Evolutionary conservation across 2,329 filamentous ascomycete species (phyloP).

Genomic region (Tolypocladium guangdongense): DNA sequence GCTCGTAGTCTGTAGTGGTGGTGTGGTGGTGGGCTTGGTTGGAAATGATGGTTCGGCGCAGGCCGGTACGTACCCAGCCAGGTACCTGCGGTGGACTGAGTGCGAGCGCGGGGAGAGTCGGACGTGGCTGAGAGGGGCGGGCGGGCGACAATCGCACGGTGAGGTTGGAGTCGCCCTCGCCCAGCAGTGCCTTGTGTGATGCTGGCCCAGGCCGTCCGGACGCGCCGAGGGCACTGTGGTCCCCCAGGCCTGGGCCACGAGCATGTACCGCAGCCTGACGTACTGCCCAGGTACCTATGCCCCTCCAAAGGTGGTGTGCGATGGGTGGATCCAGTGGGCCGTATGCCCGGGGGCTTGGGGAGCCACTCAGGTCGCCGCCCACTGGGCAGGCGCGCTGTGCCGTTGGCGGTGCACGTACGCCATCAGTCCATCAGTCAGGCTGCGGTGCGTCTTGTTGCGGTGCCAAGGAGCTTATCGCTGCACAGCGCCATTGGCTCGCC

Average conservation of each 20-base stretch:
- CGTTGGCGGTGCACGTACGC: too few relatives aligned
- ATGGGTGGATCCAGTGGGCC: neutral
- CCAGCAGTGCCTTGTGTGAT: neutral
- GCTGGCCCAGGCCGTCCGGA: neutral
- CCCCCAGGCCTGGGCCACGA: neutral
- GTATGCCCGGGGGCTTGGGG: too few relatives aligned
- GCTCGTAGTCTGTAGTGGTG: neutral
- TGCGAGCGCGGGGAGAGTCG: neutral
- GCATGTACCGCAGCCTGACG: neutral
- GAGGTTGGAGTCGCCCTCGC: neutral
- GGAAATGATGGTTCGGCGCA: conserved; percentile 1
- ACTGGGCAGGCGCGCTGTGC: too few relatives aligned
- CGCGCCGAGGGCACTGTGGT: neutral
- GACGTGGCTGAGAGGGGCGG: neutral
- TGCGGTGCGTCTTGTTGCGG: neutral
- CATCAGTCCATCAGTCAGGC: neutral
- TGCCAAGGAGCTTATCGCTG: conserved; percentile 1
- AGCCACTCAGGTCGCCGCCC: too few relatives aligned
- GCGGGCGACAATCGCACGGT: neutral
- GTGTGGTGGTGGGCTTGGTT: neutral
- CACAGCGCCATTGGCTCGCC: neutral
- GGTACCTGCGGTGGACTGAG: neutral
- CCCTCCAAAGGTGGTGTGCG: neutral
- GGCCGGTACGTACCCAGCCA: neutral
- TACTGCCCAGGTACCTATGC: too few relatives aligned